Evolutionary conservation across 306 rosid species (phyloP), one percentile per base, ranked within the genome.

Genomic region (Cicer cuneatum): DNA sequence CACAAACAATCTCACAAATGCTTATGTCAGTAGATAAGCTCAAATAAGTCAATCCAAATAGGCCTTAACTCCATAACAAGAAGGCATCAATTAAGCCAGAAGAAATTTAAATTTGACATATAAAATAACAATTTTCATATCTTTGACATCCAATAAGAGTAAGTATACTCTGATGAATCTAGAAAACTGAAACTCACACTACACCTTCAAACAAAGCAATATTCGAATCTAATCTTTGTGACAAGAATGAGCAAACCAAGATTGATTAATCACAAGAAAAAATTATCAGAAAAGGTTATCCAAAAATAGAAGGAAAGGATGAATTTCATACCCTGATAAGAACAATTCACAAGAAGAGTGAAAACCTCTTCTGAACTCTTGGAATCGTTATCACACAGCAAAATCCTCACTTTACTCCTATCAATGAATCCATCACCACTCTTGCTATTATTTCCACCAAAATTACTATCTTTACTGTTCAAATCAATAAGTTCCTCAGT

Each of bases 351-450:
- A 62, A 95, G 98, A 78, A 95, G 99, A 43, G 88, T 90, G 47
- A 56, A 78, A 76, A 90, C 93, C 82, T 95, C 96, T 63, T 89
- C 86, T 1, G 95, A 90, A 71, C 92, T 95, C 59, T 82, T 85
- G 64, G 89, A 66, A 81, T 90, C 93, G 67, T 84, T 90, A 83
- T 95, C 98, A 52, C 99, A 95, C 57, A 95, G 82, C 88, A 95
- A 88, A 83, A 95, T 95, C 86, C 92, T 82, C 38, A 95, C 99
- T 81, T 87, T 92, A 78, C 97, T 95, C 82, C 99, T 84, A 68
- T 95, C 99, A 67, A 95, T 85, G 46, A 92, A 92, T 3, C 91
- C 97, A 62, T 92, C 99, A 24, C 86, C 87, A 29, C 73, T 69
- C 71, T 73, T 86, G 52, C 80, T 74, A 49, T 14, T 51, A 37